Conservation (phyloP, 78 protist species). For the Thecamonas trahens region DNA sequence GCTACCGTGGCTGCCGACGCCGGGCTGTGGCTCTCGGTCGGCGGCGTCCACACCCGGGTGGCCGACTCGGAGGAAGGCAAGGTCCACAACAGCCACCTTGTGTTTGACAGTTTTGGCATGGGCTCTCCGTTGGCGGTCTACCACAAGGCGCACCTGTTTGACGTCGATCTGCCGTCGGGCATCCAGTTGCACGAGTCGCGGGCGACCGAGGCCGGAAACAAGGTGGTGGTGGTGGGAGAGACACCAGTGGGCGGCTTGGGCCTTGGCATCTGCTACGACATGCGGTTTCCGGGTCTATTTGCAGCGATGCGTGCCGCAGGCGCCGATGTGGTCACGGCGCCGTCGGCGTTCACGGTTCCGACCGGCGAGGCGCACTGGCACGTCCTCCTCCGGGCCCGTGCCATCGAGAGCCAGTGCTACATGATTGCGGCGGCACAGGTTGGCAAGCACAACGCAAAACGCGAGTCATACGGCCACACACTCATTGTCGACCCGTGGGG, state of each 20-base stretch:
- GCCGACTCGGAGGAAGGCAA: not conserved
- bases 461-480: conserved; percentile 41
- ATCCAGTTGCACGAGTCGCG: conserved; percentile 1
- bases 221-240: not conserved
- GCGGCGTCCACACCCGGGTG: conserved; percentile 43
- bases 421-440: conserved; percentile 48
- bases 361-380: conserved; percentile 66
- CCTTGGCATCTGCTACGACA: conserved; percentile 47
- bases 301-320: not conserved
- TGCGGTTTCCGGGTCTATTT: conserved; percentile 54
- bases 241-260: conserved; percentile 24
- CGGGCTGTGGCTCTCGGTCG: conserved; percentile 39
- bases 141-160: conserved; percentile 44
- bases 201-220: conserved; percentile 22
- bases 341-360: conserved; percentile 47
- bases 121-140: conserved; percentile 16
- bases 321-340: conserved; percentile 32
- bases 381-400: conserved; percentile 48
- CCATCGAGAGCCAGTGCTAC: conserved; percentile 52
- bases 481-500: conserved; percentile 60
- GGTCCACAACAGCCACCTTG: conserved; percentile 28
- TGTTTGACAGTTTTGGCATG: conserved; percentile 27
- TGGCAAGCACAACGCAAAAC: conserved; percentile 40
- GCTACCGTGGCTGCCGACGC: no score
- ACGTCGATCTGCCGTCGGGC: conserved; percentile 18